Percentiles rank a stretch among this genome's conserved stretches.
Conservation (phyloP, 2,329 filamentous ascomycete species). For the Hypoxylon sp. region DNA sequence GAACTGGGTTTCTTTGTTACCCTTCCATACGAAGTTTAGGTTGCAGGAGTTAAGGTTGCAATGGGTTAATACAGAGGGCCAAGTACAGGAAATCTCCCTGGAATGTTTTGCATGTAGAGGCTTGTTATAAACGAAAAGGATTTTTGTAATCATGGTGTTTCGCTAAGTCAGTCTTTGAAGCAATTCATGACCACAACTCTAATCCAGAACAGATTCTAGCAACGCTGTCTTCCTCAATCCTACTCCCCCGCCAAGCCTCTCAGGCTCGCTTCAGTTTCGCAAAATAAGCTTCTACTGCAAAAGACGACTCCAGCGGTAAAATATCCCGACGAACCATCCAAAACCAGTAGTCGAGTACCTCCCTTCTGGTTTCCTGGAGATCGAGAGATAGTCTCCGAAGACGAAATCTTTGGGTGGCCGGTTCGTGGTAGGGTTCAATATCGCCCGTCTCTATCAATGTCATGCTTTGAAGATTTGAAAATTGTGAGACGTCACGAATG, state of each 20-base stretch:
- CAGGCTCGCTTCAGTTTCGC: not conserved
- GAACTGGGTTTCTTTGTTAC: not conserved
- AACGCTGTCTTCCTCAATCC: not conserved
- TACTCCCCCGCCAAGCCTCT: not conserved
- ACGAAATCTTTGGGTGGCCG: not conserved
- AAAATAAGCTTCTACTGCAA: not conserved
- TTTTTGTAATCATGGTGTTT: not conserved
- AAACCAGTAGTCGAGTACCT: not conserved
- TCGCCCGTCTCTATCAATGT: not conserved
- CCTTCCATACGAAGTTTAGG: conserved; percentile 7
- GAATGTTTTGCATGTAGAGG: not conserved
- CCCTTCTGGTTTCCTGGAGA: not conserved
- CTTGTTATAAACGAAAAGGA: not conserved
- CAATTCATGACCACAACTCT: not conserved
- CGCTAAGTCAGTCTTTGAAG: not conserved
- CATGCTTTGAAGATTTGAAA: not conserved
- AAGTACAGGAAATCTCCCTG: not conserved
- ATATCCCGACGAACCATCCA: not conserved
- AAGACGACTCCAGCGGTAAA: not conserved
- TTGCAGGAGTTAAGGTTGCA: conserved; percentile 10
- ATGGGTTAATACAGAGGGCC: conserved; percentile 2
- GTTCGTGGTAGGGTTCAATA: not conserved
- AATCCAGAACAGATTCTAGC: not conserved
- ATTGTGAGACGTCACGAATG: not conserved
- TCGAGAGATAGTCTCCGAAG: not conserved